Conservation (phyloP, 2,329 filamentous ascomycete genomes). For the Phyllachora maydis region DNA sequence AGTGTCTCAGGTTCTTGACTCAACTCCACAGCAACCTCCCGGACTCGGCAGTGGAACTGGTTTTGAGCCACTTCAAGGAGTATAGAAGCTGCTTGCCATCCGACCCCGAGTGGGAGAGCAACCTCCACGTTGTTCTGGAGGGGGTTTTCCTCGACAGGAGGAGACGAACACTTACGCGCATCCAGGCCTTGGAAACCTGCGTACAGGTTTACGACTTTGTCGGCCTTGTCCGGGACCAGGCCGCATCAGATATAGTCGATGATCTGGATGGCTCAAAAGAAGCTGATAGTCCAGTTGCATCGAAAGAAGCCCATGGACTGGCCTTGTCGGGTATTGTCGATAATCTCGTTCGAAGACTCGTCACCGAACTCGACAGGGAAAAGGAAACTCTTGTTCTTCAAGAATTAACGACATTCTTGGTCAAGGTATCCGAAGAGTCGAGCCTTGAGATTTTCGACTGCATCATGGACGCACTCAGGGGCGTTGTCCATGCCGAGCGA, state of each 20-base stretch:
- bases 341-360: conserved; percentile 37
- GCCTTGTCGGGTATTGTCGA: too few species aligned
- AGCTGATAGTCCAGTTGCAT: too few species aligned
- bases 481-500: conserved; percentile 26
- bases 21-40: conserved; percentile 39
- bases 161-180: conserved; percentile 39
- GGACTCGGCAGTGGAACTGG: conserved; percentile 39
- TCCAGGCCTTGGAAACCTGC: conserved; percentile 39
- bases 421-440: conserved; percentile 40
- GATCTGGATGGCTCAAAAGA: too few species aligned
- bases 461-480: conserved; percentile 29
- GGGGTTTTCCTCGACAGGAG: conserved; percentile 41
- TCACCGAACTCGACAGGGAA: conserved; percentile 40
- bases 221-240: conserved; percentile 34
- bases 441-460: conserved; percentile 36
- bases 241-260: conserved; percentile 33
- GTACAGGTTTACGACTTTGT: conserved; percentile 37
- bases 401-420: conserved; percentile 41
- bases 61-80: conserved; percentile 47
- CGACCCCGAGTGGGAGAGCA: conserved; percentile 44
- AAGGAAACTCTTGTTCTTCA: conserved; percentile 43
- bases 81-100: conserved; percentile 54
- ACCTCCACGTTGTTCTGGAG: conserved; percentile 36
- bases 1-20: conserved; percentile 46
- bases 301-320: too few species aligned